These are phyloP conservation scores for Candida manassasensis DNA, from an alignment of 805 yeast species.

Conservation along the genomic window DNA sequence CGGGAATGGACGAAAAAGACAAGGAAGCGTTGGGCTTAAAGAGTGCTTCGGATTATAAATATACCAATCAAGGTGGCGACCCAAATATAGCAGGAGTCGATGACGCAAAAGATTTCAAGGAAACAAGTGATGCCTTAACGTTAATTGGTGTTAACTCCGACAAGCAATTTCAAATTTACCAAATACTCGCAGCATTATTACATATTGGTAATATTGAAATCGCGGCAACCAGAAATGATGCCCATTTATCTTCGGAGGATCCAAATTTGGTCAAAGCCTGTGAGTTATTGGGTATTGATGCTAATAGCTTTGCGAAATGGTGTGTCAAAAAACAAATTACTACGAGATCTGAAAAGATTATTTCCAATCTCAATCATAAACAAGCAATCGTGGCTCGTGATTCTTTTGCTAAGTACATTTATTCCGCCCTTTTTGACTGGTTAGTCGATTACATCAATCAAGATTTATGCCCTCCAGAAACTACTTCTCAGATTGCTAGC, in stretches of 20 bases:
- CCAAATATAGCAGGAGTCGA: conserved; percentile 70
- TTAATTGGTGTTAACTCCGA: conserved; percentile 68
- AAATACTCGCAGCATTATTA: conserved; percentile 78
- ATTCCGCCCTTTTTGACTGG: conserved; percentile 94
- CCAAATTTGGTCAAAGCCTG: conserved; percentile 79
- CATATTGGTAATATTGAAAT: conserved; percentile 92
- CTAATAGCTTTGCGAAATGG: conserved; percentile 80
- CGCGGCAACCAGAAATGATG: conserved; percentile 78
- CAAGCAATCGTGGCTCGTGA: conserved; percentile 92
- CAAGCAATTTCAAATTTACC: conserved; percentile 65
- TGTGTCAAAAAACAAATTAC: conserved; percentile 84
- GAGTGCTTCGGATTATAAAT: conserved; percentile 64
- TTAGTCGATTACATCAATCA: conserved; percentile 77
- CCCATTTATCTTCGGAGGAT: conserved; percentile 78
- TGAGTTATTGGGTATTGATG: conserved; percentile 75
- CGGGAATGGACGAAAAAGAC: conserved; percentile 59
- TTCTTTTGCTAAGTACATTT: conserved; percentile 93
- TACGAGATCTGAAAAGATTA: conserved; percentile 90
- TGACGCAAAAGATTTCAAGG: conserved; percentile 72
- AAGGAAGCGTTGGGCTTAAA: conserved; percentile 58
- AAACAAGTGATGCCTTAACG: conserved; percentile 69
- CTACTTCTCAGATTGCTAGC: conserved; percentile 52
- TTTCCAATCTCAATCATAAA: conserved; percentile 71
- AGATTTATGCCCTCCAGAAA: conserved; percentile 74
- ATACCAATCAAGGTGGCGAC: conserved; percentile 86